A percentile compares a stretch with the other conserved stretches of the same genome.
Conservation (phyloP, 192 early-diverging fungal species). For the Coemansia sp. region DNA sequence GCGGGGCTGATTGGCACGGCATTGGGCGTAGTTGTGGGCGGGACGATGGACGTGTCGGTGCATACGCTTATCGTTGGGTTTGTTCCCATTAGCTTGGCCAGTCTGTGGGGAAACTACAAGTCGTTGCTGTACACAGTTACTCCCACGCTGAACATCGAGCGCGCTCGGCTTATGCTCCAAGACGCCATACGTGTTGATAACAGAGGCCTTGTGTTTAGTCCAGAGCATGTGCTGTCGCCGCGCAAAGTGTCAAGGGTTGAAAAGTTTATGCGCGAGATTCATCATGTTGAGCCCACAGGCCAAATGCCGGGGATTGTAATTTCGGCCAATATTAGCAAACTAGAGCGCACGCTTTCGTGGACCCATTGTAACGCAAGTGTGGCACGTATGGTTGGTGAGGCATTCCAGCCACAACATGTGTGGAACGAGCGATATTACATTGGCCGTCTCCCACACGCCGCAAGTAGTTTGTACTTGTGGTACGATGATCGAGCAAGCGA, state of each 20-base stretch:
- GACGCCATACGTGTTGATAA: constrained; percentile 10
- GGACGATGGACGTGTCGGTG: constrained; percentile 26
- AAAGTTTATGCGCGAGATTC: constrained; percentile 38
- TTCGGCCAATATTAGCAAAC: constrained; percentile 9
- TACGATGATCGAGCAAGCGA: constrained; percentile 18
- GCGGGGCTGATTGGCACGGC: constrained; percentile 78
- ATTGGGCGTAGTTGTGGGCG: constrained; percentile 50
- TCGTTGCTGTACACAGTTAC: constrained; percentile 51
- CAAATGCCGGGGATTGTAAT: constrained; percentile 26
- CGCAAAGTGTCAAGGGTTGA: constrained; percentile 32
- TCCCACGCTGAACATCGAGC: constrained; percentile 40
- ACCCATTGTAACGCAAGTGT: not conserved
- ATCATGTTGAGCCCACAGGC: constrained; percentile 9
- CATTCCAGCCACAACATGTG: constrained; percentile 9
- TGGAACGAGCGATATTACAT: constrained; percentile 27
- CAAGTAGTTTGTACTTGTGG: constrained; percentile 27
- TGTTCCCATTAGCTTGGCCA: constrained; percentile 67
- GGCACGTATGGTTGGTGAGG: constrained; percentile 13
- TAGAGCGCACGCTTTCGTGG: not conserved
- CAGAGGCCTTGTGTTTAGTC: constrained; percentile 12
- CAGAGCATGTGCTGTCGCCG: constrained; percentile 23
- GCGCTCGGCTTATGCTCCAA: constrained; percentile 21
- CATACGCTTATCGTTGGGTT: constrained; percentile 59
- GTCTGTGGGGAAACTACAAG: constrained; percentile 70
- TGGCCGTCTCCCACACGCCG: constrained; percentile 11